Evolutionary conservation across 2,329 filamentous ascomycete species (phyloP).

Genomic region (Sphaerulina vaccinii): DNA sequence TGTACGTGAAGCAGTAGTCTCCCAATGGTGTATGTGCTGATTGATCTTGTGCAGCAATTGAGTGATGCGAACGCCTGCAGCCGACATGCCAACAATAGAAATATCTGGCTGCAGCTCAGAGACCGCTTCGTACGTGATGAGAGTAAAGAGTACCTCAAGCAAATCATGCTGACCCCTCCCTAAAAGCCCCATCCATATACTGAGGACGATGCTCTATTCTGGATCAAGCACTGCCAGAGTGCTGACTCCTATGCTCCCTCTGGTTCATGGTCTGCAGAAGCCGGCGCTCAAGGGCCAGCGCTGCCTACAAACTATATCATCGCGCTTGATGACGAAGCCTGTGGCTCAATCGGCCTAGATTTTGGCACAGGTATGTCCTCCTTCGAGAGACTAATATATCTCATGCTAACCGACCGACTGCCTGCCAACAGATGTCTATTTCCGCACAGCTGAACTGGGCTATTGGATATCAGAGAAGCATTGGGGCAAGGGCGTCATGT

Average conservation of each 20-base stretch:
- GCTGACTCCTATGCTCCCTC: slow-evolving; percentile 17
- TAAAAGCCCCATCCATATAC: slow-evolving; percentile 43
- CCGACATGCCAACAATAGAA: slow-evolving; percentile 34
- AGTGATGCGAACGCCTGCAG: slow-evolving; percentile 6
- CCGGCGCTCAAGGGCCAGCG: slow-evolving; percentile 21
- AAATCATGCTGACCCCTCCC: not conserved
- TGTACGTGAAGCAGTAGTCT: too few species aligned
- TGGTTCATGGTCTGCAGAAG: slow-evolving; percentile 23
- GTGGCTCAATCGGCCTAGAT: slow-evolving; percentile 42
- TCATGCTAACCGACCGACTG: not conserved
- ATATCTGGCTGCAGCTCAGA: slow-evolving; percentile 39
- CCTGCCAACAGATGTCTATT: slow-evolving; percentile 34
- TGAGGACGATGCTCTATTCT: slow-evolving; percentile 32
- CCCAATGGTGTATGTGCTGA: not conserved
- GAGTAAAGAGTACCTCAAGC: not conserved
- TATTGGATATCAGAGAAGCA: slow-evolving; percentile 44
- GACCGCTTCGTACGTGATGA: slow-evolving; percentile 34
- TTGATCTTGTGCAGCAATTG: not conserved
- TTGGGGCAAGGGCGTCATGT: slow-evolving; percentile 34
- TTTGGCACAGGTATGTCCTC: slow-evolving; percentile 34
- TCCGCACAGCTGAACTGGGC: slow-evolving; percentile 42
- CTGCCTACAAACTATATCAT: slow-evolving; percentile 27
- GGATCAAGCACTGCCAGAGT: slow-evolving; percentile 37
- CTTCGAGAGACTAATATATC: too few species aligned
- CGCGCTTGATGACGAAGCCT: slow-evolving; percentile 30